A percentile compares a stretch with the other conserved stretches of the same genome.
Conservation (phyloP, 2,329 filamentous ascomycete species). For the Plenodomus tracheiphilus region DNA sequence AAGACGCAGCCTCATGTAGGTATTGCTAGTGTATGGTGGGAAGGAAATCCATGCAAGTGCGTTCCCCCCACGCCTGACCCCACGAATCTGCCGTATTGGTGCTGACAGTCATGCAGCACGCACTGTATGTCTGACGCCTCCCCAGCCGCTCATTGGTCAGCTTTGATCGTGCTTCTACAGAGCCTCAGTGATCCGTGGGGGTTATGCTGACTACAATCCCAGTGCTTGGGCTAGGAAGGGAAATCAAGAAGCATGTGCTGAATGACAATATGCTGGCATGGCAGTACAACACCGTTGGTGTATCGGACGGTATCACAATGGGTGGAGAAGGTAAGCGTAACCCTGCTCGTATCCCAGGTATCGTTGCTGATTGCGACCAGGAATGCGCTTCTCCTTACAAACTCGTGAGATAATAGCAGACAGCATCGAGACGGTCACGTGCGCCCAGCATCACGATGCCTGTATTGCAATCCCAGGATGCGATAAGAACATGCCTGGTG, state of each 20-base stretch:
- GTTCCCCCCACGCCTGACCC: slow-evolving; percentile 39
- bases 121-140: slow-evolving; percentile 47
- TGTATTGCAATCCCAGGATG: slow-evolving; percentile 92
- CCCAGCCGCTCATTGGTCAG: slow-evolving; percentile 6
- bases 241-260: slow-evolving; percentile 79
- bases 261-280: slow-evolving; percentile 88
- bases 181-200: slow-evolving; percentile 17
- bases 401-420: slow-evolving; percentile 92
- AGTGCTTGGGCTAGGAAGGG: slow-evolving; percentile 85
- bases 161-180: slow-evolving; percentile 2
- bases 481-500: slow-evolving; percentile 97
- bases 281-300: slow-evolving; percentile 91
- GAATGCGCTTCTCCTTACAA: slow-evolving; percentile 92
- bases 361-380: slow-evolving; percentile 49
- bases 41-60: slow-evolving; percentile 94
- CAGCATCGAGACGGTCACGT: slow-evolving; percentile 90
- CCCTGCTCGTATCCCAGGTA: background rate
- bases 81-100: background rate
- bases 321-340: slow-evolving; percentile 87
- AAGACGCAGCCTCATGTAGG: slow-evolving; percentile 89
- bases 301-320: slow-evolving; percentile 95
- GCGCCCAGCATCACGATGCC: slow-evolving; percentile 88
- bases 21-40: slow-evolving; percentile 93
- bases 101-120: slow-evolving; percentile 47
- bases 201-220: slow-evolving; percentile 14